Conservation (phyloP, 2,329 filamentous ascomycete genomes). For the Pezicula rhizophila region DNA sequence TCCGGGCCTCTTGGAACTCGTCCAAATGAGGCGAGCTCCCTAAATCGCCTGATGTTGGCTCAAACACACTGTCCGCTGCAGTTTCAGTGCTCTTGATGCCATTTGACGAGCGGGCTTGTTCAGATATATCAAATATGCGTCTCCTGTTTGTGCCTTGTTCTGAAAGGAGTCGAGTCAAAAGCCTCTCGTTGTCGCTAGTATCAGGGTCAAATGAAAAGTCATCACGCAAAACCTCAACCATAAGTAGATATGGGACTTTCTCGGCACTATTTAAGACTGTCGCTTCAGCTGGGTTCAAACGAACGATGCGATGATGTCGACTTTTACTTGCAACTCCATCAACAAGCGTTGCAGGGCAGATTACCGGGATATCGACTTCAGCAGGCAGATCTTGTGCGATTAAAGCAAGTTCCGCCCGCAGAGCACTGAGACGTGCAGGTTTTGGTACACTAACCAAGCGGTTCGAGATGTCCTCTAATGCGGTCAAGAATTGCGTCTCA, state of each 20-base stretch:
- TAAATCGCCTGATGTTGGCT: conserved; percentile 73
- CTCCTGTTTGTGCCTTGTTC: conserved; percentile 48
- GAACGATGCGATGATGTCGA: conserved; percentile 75
- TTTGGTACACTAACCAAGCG: conserved; percentile 79
- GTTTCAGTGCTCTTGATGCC: conserved; percentile 31
- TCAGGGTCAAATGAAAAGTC: conserved; percentile 80
- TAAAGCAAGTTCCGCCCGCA: conserved; percentile 73
- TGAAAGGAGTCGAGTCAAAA: conserved; percentile 52
- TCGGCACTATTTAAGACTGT: conserved; percentile 83
- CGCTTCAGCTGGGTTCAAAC: conserved; percentile 76
- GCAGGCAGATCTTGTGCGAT: conserved; percentile 77
- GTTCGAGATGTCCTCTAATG: conserved; percentile 78
- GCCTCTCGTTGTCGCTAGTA: conserved; percentile 62
- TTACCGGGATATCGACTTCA: conserved; percentile 77
- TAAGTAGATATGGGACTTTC: conserved; percentile 77
- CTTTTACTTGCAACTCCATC: conserved; percentile 70
- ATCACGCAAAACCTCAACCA: conserved; percentile 76
- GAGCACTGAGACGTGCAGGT: conserved; percentile 70
- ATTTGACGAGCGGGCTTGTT: conserved; percentile 49
- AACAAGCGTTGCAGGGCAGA: conserved; percentile 69
- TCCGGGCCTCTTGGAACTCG: conserved; percentile 44
- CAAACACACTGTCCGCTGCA: conserved; percentile 67
- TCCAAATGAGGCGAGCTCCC: conserved; percentile 67
- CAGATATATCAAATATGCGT: conserved; percentile 63
- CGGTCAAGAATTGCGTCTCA: conserved; percentile 74